A percentile compares a stretch with the other conserved stretches of the same genome.
These are phyloP conservation scores for Heracleum sosnowskyi DNA, from an alignment of 129 eudicot species.

Conservation along the genomic window DNA sequence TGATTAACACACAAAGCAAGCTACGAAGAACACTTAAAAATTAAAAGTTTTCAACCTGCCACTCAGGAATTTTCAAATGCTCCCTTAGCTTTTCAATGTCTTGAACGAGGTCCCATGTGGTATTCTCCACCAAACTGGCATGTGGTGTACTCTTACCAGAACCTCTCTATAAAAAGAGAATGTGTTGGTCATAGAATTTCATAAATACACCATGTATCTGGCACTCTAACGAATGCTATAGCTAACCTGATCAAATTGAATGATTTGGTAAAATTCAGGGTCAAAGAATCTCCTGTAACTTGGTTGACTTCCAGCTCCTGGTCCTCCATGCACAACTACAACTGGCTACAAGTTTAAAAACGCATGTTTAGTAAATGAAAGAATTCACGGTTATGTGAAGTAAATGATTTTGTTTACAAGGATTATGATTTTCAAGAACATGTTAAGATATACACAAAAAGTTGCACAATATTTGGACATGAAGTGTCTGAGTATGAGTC, in stretches of 20 bases:
- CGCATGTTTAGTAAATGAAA: constrained; percentile 13
- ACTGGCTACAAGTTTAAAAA: constrained; percentile 64
- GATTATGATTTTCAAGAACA: background rate
- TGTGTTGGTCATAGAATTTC: constrained; percentile 9
- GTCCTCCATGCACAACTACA: constrained; percentile 94
- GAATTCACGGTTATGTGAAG: background rate
- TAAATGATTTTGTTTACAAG: background rate
- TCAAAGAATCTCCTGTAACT: constrained; percentile 88
- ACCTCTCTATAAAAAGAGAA: constrained; percentile 55
- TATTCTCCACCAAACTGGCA: constrained; percentile 91
- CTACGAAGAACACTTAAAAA: background rate
- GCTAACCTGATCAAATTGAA: constrained; percentile 88
- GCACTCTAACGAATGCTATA: constrained; percentile 8
- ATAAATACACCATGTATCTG: background rate
- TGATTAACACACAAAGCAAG: constrained; percentile 11
- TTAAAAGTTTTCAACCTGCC: constrained; percentile 59
- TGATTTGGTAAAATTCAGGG: constrained; percentile 74
- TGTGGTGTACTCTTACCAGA: constrained; percentile 96
- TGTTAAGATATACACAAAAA: background rate
- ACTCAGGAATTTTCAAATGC: constrained; percentile 78
- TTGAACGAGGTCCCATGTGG: constrained; percentile 86
- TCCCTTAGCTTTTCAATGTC: constrained; percentile 86
- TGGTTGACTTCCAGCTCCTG: constrained; percentile 97
- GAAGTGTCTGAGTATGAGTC: background rate
- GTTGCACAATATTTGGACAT: background rate